Percentiles rank a stretch among this genome's conserved stretches.
These are phyloP conservation scores for Nakaseomyces delphensis DNA, from an alignment of 1,139 yeast genomes.

Conservation along the genomic window DNA sequence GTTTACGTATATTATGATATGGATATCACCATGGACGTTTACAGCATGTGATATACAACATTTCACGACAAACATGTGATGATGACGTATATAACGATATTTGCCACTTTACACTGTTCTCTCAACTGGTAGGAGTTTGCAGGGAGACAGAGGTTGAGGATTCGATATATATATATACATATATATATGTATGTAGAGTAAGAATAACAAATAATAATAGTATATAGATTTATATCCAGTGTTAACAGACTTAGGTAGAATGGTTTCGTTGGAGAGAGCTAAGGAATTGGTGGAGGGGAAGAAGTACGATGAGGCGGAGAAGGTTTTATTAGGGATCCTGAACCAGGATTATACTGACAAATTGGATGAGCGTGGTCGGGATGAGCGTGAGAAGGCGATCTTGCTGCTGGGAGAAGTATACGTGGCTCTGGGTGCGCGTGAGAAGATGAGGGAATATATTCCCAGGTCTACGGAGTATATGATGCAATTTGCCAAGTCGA, in stretches of 20 bases:
- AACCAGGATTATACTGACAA: conserved; percentile 16
- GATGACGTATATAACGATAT: background rate
- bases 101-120: background rate
- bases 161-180: too few species aligned
- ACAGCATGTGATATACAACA: background rate
- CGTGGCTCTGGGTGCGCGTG: conserved; percentile 38
- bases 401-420: conserved; percentile 56
- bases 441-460: conserved; percentile 52
- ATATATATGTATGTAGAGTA: too few species aligned
- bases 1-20: too few species aligned
- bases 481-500: conserved; percentile 77
- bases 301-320: conserved; percentile 49
- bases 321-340: conserved; percentile 35
- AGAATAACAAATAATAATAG: too few species aligned
- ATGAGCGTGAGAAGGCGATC: conserved; percentile 55
- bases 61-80: background rate
- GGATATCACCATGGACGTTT: background rate
- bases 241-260: background rate
- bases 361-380: conserved; percentile 28
- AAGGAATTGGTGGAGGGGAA: conserved; percentile 44
- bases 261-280: conserved; percentile 42
- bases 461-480: conserved; percentile 62
- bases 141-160: too few species aligned
- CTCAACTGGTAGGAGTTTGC: background rate
- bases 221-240: background rate